phyloP scores from a whole-genome alignment of 2,329 filamentous ascomycete genomes.

The Fusarium sp. region DNA sequence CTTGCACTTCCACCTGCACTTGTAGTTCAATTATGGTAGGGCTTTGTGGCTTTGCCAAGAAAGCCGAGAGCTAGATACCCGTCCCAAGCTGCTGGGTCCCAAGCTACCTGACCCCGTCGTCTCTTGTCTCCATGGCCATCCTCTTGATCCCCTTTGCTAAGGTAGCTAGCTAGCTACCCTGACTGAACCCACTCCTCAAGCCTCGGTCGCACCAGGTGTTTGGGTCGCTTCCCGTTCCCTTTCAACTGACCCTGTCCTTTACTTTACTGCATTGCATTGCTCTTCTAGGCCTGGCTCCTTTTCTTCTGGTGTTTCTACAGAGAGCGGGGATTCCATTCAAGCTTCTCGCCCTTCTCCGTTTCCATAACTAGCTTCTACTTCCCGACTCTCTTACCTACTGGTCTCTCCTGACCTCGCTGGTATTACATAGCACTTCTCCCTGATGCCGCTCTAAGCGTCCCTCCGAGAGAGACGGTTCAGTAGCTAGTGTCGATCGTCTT shows the following conservation, averaged over 20 bases:
- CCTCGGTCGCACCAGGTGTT: constrained; percentile 33
- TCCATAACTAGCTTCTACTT: constrained; percentile 34
- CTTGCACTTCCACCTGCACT: neutral
- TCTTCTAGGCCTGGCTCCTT: constrained; percentile 11
- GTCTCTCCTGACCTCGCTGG: constrained; percentile 1
- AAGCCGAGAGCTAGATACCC: constrained; percentile 43
- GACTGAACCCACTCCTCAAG: constrained; percentile 29
- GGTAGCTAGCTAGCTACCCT: neutral
- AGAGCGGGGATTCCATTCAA: constrained; percentile 33
- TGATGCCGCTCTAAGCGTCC: constrained; percentile 3
- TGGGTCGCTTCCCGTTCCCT: constrained; percentile 24
- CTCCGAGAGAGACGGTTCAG: neutral
- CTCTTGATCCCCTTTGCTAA: constrained; percentile 12
- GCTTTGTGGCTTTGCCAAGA: constrained; percentile 34
- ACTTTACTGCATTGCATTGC: neutral
- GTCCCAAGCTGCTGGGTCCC: constrained; percentile 44
- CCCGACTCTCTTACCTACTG: constrained; percentile 9
- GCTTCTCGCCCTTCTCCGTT: constrained; percentile 35
- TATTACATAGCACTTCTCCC: neutral
- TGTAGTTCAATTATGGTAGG: constrained; percentile 28
- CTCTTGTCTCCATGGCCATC: neutral
- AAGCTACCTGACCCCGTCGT: neutral
- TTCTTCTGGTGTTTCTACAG: constrained; percentile 29
- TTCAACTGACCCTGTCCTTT: neutral
- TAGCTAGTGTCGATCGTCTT: neutral